Evolutionary conservation across 148 eudicot species (phyloP), one percentile per base, ranked within the genome.

Genomic region (Pharnaceum exiguum): DNA sequence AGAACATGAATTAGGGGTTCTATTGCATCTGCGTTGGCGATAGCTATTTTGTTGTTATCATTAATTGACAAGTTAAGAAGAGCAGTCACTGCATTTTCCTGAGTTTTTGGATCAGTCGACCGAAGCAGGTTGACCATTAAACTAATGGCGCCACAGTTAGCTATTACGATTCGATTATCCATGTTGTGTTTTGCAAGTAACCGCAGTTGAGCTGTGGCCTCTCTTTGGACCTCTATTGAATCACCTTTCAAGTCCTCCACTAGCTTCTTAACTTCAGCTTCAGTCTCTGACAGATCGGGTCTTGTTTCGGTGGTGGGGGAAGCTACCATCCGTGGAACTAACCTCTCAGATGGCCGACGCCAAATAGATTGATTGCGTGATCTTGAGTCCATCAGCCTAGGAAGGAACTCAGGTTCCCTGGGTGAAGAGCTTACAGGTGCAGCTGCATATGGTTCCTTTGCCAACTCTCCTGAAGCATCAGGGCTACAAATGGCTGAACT

Each of bases 1-100:
- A 90, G 93, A 43, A 84, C 95, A 40, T 84, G 77, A 53, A 90
- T 86, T 32, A 90, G 72, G 29, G 97, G 97, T 61, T 84, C 87
- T 17, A 90, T 90, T 29, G 95, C 91, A 45, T 75, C 84, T 10
- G 82, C 82, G 58, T 84, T 79, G 33, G 76, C 91, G 37, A 90
- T 90, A 17, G 85, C 78, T 12, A 70, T 46, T 72, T 90, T 90
- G 82, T 90, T 90, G 71, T 90, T 87, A 54, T 87, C 89, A 51
- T 79, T 82, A 6, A 90, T 80, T 22, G 97, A 87, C 62, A 90
- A 65, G 67, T 90, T 87, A 25, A 90, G 82, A 46, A 90, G 97
- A 23, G 95, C 84, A 66, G 93, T 90, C 21, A 90, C 95, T 4
- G 93, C 77, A 56, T 84, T 74, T 74, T 90, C 95, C 37, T 87